Evolutionary conservation across 1,284 basidiomycete species (phyloP).

Genomic region (Hemileia vastatrix): DNA sequence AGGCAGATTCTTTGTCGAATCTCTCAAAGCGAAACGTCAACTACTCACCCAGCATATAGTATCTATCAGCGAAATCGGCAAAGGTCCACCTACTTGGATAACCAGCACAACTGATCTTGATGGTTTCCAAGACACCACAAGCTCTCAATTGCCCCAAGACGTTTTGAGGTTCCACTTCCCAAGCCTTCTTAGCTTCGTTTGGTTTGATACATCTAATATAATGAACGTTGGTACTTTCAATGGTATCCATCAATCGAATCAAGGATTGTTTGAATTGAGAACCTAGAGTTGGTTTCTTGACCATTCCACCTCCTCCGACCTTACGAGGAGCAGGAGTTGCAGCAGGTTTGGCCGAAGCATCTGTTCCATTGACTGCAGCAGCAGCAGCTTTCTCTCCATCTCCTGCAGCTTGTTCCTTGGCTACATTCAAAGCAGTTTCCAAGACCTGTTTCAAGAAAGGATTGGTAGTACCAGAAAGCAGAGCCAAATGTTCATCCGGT

Average conservation of each 20-base stretch:
- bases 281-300: constrained; percentile 43
- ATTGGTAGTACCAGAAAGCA: constrained; percentile 37
- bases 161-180: constrained; percentile 43
- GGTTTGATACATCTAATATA: constrained; percentile 46
- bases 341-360: no score
- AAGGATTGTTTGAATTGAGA: constrained; percentile 42
- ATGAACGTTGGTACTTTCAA: constrained; percentile 43
- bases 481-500: constrained; percentile 40
- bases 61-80: constrained; percentile 43
- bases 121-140: constrained; percentile 44
- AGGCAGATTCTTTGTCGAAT: neutral
- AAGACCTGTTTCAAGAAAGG: constrained; percentile 40
- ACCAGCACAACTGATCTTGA: constrained; percentile 43
- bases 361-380: constrained; percentile 18
- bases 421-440: constrained; percentile 25
- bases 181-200: constrained; percentile 41
- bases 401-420: constrained; percentile 22
- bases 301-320: no score
- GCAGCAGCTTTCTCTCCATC: no score
- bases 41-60: constrained; percentile 37
- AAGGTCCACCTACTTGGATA: constrained; percentile 43
- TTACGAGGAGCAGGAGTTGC: constrained; percentile 31
- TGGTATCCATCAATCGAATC: constrained; percentile 41
- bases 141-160: constrained; percentile 42
- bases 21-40: neutral